phyloP scores from a whole-genome alignment of 768 basidiomycete genomes.

The Rhodotorula taiwanensis region DNA sequence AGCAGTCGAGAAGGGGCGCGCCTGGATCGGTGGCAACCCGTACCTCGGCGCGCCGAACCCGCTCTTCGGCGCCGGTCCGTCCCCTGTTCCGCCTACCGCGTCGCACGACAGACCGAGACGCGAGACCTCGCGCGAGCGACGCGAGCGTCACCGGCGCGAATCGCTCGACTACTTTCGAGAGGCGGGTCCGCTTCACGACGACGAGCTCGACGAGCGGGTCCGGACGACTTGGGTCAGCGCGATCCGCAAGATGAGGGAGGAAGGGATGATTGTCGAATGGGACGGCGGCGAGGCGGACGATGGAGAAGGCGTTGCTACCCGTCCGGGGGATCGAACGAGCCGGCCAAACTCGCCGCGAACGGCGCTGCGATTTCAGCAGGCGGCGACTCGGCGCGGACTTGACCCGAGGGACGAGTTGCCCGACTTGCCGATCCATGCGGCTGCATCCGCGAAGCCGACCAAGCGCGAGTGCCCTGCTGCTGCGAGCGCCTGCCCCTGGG shows the following conservation, averaged over 20 bases:
- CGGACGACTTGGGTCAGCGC: conserved; percentile 13
- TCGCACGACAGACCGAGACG: too few species aligned
- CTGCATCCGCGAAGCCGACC: not conserved
- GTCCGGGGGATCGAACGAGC: too few species aligned
- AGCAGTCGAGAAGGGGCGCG: not conserved
- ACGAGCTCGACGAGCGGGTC: conserved; percentile 4
- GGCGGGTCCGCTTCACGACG: not conserved
- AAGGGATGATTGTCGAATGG: conserved; percentile 12
- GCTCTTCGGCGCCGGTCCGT: too few species aligned
- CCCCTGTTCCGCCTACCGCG: not conserved
- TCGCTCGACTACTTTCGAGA: not conserved
- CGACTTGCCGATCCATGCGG: not conserved
- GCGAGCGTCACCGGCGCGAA: not conserved
- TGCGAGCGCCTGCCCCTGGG: not conserved
- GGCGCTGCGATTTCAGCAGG: too few species aligned
- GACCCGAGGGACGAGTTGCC: not conserved
- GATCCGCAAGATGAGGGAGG: conserved; percentile 5
- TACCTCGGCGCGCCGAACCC: too few species aligned
- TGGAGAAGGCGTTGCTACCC: too few species aligned
- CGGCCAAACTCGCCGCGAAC: too few species aligned
- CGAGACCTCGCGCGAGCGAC: not conserved
- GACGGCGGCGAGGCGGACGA: not conserved
- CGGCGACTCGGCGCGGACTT: too few species aligned
- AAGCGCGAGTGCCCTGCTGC: not conserved
- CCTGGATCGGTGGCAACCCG: too few species aligned